Base-by-base conservation (phyloP, 1,284 basidiomycete species). In the Pseudozyma flocculosa region DNA sequence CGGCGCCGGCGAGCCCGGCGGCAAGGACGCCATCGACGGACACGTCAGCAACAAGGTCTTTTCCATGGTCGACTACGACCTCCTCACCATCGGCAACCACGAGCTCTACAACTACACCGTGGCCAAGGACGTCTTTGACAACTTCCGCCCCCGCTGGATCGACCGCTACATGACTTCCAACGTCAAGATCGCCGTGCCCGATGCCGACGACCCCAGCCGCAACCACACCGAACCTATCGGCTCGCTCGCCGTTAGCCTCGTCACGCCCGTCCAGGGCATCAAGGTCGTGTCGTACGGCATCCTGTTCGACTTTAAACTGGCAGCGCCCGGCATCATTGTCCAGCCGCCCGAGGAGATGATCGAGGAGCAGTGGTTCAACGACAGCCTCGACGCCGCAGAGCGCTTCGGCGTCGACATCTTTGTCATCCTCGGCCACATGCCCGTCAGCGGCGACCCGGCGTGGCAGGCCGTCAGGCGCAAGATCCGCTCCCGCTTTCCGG, bases 71-170 rank as follows among this genome's bases (percentile, higher is more conserved):
- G 85, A 87, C 0, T 93, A 91, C 73, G 92, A 94, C 73, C 70
- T 91, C 9, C 84, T 92, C 68, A 81, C 88, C 0, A 89, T 92
- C 54, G 91, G 92, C 72, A 93, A 93, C 70, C 90, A 93, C 70
- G 91, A 93, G 79, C 79, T 93, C 30, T 93, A 92, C 79, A 82
- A 85, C 58, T 91, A 90, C 73, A 82, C 80, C 4, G 84, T 88
- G 70, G 84, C 89, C 0, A 82, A 85, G 41, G 88, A 90, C 77
- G 87, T 90, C 84, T 87, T 88, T 78, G 81, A 84, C 51, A 87
- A 89, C 76, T 89, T 89, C 72, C 86, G 82, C 4, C 88, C 88
- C 2, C 80, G 83, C 48, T 82, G 61, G 61, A 50, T 57, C 24
- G 71, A 64, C 13, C 54, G 69, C 17, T 73, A 68, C 50, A 57